Evolutionary conservation across 192 early-diverging fungal species (phyloP).

Genomic region (Backusella parvicylindrica): DNA sequence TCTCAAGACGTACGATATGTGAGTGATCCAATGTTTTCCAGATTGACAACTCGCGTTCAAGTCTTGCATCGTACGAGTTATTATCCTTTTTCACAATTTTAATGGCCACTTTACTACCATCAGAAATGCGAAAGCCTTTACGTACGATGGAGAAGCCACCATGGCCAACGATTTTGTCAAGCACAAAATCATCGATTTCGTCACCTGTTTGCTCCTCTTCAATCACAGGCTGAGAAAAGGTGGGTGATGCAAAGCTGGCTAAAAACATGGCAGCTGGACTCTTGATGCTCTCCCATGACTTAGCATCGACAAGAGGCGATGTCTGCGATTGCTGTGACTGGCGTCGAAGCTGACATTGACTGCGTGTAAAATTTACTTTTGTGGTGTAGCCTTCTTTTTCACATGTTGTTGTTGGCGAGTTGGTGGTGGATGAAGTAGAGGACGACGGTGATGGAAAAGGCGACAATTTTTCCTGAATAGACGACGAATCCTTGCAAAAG

Average conservation of each 20-base stretch:
- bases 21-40: constrained; percentile 65
- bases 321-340: not conserved
- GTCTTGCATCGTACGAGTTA: constrained; percentile 23
- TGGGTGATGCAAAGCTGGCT: constrained; percentile 23
- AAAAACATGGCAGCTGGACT: constrained; percentile 36
- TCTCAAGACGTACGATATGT: constrained; percentile 58
- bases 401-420: not conserved
- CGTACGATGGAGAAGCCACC: constrained; percentile 77
- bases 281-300: constrained; percentile 26
- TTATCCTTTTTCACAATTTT: constrained; percentile 61
- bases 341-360: not conserved
- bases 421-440: constrained; percentile 5
- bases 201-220: constrained; percentile 60
- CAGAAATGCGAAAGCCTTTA: constrained; percentile 50
- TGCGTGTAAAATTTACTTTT: not conserved
- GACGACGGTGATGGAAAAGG: constrained; percentile 7
- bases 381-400: not conserved
- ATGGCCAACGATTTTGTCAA: constrained; percentile 64
- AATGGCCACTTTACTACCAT: constrained; percentile 53
- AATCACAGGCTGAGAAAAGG: not conserved
- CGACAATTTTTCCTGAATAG: not conserved
- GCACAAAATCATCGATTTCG: constrained; percentile 65
- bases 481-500: constrained; percentile 1
- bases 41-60: constrained; percentile 65
- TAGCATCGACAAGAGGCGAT: constrained; percentile 1